phyloP scores from a whole-genome alignment of 2,329 filamentous ascomycete species.

The Sporothrix humicola region DNA sequence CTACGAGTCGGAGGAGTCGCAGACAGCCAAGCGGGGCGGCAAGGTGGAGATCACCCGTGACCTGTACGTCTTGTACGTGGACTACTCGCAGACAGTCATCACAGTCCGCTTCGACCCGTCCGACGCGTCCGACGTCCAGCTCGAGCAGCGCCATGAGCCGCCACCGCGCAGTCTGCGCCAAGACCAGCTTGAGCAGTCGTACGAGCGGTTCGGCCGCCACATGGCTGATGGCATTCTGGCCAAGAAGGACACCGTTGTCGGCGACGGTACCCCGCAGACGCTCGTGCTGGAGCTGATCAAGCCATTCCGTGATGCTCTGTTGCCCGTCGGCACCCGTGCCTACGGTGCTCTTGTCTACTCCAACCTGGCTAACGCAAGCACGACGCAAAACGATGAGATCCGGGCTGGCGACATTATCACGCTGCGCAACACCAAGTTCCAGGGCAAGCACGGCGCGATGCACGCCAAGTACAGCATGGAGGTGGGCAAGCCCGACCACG shows the following conservation, averaged over 20 bases:
- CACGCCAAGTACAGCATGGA: constrained; percentile 91
- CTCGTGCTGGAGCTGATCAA: constrained; percentile 81
- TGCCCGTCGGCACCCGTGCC: constrained; percentile 83
- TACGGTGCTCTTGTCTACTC: constrained; percentile 93
- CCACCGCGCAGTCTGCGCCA: constrained; percentile 84
- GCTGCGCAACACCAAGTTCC: constrained; percentile 90
- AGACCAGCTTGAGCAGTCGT: constrained; percentile 88
- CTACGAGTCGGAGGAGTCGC: constrained; percentile 80
- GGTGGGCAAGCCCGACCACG: constrained; percentile 86
- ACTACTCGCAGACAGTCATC: constrained; percentile 94
- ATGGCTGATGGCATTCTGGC: constrained; percentile 72
- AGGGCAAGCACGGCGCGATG: constrained; percentile 94
- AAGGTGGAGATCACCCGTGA: constrained; percentile 77
- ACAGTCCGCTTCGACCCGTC: constrained; percentile 77
- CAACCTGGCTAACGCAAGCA: constrained; percentile 92
- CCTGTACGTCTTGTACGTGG: constrained; percentile 86
- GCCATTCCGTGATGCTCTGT: constrained; percentile 73
- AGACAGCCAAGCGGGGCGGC: constrained; percentile 70
- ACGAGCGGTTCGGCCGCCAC: constrained; percentile 78
- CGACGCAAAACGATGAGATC: constrained; percentile 90
- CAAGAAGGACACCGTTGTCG: constrained; percentile 80
- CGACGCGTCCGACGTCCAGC: constrained; percentile 71
- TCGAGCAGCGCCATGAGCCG: constrained; percentile 86
- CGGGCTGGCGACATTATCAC: constrained; percentile 88
- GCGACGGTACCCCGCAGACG: constrained; percentile 79